A percentile compares a stretch with the other conserved stretches of the same genome.
Conservation (phyloP, 75 land plant species). For the Selaginella tamariscina region DNA sequence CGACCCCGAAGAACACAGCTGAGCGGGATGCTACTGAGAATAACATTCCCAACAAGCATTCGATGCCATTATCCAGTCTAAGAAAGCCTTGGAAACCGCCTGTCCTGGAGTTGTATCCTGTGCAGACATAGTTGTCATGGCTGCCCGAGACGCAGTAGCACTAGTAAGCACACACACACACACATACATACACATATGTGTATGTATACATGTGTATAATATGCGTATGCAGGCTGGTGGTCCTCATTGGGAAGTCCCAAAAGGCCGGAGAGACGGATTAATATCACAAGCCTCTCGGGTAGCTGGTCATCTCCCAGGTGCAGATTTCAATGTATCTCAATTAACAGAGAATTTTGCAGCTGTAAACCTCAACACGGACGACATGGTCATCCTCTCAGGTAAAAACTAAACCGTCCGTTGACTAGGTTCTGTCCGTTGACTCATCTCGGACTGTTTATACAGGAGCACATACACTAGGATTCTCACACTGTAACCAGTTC, state of each 20-base stretch:
- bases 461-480: slow-evolving; percentile 39
- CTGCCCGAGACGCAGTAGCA: slow-evolving; percentile 24
- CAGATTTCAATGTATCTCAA: slow-evolving; percentile 12
- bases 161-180: slow-evolving; percentile 18
- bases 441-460: neutral
- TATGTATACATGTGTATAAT: too few species aligned
- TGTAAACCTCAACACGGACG: slow-evolving; percentile 12
- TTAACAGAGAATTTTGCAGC: slow-evolving; percentile 15
- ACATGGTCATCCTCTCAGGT: slow-evolving; percentile 27
- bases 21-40: slow-evolving; percentile 23
- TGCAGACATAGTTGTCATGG: slow-evolving; percentile 29
- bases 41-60: slow-evolving; percentile 29
- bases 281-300: slow-evolving; percentile 15
- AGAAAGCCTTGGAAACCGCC: slow-evolving; percentile 18
- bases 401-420: neutral
- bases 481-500: slow-evolving; percentile 55
- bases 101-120: slow-evolving; percentile 30
- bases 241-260: slow-evolving; percentile 18
- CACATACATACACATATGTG: too few species aligned
- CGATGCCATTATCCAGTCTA: slow-evolving; percentile 16
- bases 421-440: neutral
- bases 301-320: slow-evolving; percentile 12
- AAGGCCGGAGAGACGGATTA: slow-evolving; percentile 21
- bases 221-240: slow-evolving; percentile 27
- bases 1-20: slow-evolving; percentile 19